Percentiles rank a stretch among this genome's conserved stretches.
Conservation (phyloP, 805 yeast genomes). For the Saccharomycopsis babjevae region DNA sequence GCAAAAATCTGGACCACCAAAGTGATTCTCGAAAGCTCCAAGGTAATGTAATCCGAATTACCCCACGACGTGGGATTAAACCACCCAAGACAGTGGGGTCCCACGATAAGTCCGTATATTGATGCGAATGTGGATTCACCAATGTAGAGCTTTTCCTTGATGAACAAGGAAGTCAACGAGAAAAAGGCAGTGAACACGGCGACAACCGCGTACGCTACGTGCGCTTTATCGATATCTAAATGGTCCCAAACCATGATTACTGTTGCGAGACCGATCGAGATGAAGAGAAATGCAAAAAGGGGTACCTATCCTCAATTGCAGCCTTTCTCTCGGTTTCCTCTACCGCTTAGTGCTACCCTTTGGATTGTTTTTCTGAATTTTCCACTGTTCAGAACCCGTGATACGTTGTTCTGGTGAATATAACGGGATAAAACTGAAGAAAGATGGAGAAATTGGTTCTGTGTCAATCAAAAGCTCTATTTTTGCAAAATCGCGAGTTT, state of each 20-base stretch:
- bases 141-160: conserved; percentile 73
- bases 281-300: neutral
- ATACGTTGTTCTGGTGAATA: too few relatives aligned
- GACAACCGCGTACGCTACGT: conserved; percentile 77
- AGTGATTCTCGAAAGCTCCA: conserved; percentile 76
- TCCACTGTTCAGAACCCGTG: too few relatives aligned
- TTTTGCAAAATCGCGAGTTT: too few relatives aligned
- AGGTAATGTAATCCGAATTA: conserved; percentile 66
- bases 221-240: conserved; percentile 46
- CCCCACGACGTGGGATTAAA: conserved; percentile 82
- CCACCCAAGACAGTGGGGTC: conserved; percentile 81
- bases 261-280: neutral
- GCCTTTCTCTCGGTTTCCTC: too few relatives aligned
- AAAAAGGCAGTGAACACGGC: conserved; percentile 77
- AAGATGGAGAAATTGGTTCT: too few relatives aligned
- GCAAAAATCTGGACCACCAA: conserved; percentile 86
- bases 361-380: too few relatives aligned
- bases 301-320: neutral
- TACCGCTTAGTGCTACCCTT: too few relatives aligned
- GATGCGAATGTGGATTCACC: conserved; percentile 92
- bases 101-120: conserved; percentile 74
- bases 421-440: too few relatives aligned
- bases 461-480: too few relatives aligned
- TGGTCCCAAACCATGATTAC: neutral
- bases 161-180: conserved; percentile 68